A percentile compares a stretch with the other conserved stretches of the same genome.
These are phyloP conservation scores for Trichoderma reesei DNA, from an alignment of 495 filamentous ascomycete genomes.

Conservation along the genomic window DNA sequence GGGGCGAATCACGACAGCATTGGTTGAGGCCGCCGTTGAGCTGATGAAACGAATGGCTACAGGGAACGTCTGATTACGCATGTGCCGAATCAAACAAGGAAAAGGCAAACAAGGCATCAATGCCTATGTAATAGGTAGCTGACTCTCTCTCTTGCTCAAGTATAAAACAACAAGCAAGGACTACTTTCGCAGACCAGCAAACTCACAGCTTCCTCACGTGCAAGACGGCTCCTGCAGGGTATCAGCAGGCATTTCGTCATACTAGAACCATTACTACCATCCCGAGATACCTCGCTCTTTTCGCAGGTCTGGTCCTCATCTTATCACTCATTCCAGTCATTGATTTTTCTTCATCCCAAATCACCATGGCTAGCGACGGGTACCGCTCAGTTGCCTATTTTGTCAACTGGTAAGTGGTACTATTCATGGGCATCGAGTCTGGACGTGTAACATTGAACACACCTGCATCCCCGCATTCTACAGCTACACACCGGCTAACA, in stretches of 20 bases:
- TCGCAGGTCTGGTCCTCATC: background rate
- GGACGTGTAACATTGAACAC: background rate
- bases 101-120: background rate
- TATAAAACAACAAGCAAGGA: background rate
- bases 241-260: background rate
- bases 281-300: background rate
- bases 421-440: background rate
- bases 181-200: background rate
- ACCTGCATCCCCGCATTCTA: background rate
- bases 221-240: background rate
- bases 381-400: conserved; percentile 74
- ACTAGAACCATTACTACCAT: background rate
- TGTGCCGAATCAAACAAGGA: background rate
- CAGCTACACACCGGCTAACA: background rate
- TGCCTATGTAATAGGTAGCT: too few relatives aligned
- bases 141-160: background rate
- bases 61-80: background rate
- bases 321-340: background rate
- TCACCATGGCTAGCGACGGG: conserved; percentile 16
- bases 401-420: conserved; percentile 54
- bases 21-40: conserved; percentile 1
- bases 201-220: background rate
- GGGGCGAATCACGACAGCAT: background rate
- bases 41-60: background rate
- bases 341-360: background rate